Base-by-base conservation (phyloP, 441 rosid genomes). In the Aleurites moluccanus region DNA sequence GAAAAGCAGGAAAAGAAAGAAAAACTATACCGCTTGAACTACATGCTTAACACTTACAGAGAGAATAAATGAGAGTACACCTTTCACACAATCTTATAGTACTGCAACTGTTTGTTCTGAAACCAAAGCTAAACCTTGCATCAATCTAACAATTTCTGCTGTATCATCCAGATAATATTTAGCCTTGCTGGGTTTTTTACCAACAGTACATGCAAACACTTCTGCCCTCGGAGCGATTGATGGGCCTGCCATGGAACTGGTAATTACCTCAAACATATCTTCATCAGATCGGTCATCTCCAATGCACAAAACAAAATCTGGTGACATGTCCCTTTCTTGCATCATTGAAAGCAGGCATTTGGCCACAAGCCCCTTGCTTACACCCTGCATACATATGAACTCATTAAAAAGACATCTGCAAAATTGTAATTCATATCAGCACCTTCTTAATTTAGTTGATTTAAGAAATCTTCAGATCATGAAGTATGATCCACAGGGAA, bases 211-310 rank as follows among this genome's bases (percentile, higher is more conserved):
- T 1, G 93, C 97, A 75, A 93, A 89, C 68, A 91, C 90, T 83
- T 91, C 98, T 8, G 98, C 94, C 45, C 83, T 79, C 0, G 89
- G 87, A 5, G 86, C 86, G 13, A 93, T 85, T n/a, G 83, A 80
- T 27, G 88, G 83, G 6, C 91, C 88, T 44, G 85, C 84, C 40
- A 83, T 73, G 40, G 97, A 86, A 79, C 86, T 86, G 33, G 73
- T 83, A 23, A 93, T 93, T 62, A 85, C 97, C 80, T 93, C 98
- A 40, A 93, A 91, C 97, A 93, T 91, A 78, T 93, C 98, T 78
- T 93, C 98, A 25, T 93, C 98, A 0, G 98, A 91, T 9, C 90
- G 82, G 73, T 93, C 98, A 65, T 93, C 98, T 35, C 98, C 97
- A n/a, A 93, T 88, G 85, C 98, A 93, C 47, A 93, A 78, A 50